Evolutionary conservation across 2,329 filamentous ascomycete species (phyloP).

Genomic region (Apiospora rasikravindrae): DNA sequence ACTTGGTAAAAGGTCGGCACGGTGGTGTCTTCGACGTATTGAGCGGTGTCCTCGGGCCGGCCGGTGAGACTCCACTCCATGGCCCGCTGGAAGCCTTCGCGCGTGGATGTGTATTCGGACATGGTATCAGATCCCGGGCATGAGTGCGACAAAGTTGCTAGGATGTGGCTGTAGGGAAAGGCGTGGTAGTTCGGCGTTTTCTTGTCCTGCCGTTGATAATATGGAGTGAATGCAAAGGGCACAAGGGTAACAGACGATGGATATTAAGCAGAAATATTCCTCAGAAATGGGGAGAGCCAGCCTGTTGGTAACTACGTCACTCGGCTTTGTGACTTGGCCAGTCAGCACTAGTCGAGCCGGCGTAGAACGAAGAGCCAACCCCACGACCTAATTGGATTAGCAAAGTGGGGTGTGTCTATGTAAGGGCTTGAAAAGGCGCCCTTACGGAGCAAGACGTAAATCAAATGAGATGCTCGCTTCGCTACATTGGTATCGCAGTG

Average conservation of each 20-base stretch:
- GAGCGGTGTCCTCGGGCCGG: slow-evolving; percentile 22
- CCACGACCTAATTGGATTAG: neutral
- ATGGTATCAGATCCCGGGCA: slow-evolving; percentile 22
- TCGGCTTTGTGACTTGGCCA: neutral
- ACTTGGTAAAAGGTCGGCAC: slow-evolving; percentile 31
- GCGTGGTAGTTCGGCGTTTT: no score
- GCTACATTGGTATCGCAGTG: no score
- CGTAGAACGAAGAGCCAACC: neutral
- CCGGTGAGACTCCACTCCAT: slow-evolving; percentile 33
- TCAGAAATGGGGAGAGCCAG: neutral
- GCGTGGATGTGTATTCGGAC: slow-evolving; percentile 34
- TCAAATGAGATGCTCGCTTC: neutral
- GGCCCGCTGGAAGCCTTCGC: slow-evolving; percentile 33
- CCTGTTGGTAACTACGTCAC: neutral
- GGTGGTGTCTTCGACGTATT: slow-evolving; percentile 23
- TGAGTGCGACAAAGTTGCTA: no score
- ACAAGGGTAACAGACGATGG: neutral
- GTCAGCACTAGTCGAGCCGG: neutral
- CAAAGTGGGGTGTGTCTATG: neutral
- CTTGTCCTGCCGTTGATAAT: no score
- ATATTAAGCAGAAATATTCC: neutral
- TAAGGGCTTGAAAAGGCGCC: neutral
- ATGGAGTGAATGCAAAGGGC: neutral
- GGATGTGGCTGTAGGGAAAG: no score
- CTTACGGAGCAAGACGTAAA: neutral